Evolutionary conservation across 371 early-diverging fungal genomes (phyloP).

Genomic region (Circinella minor): DNA sequence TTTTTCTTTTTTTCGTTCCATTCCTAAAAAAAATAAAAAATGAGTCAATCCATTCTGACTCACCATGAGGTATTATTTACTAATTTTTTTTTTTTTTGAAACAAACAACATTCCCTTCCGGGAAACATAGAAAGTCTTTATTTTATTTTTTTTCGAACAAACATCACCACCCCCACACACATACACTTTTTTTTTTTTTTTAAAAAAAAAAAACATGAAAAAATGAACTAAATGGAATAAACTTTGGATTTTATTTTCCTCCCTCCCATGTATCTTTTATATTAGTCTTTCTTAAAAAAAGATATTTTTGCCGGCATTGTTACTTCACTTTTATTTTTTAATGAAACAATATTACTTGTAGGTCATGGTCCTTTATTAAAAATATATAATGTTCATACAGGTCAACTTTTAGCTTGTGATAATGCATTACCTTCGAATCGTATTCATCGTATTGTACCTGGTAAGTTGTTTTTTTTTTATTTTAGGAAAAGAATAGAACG

Average conservation of each 20-base stretch:
- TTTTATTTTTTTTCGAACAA: too few relatives aligned
- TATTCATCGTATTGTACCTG: constrained; percentile 62
- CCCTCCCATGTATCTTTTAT: neutral
- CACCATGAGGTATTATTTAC: neutral
- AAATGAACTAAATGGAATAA: too few relatives aligned
- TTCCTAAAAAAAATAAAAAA: neutral
- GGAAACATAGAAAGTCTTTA: too few relatives aligned
- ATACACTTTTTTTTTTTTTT: too few relatives aligned
- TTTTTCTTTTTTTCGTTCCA: neutral
- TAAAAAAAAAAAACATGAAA: too few relatives aligned
- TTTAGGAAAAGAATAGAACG: too few relatives aligned
- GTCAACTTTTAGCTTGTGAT: constrained; percentile 39
- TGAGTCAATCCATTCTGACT: neutral
- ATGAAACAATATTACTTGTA: constrained; percentile 54
- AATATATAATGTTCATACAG: constrained; percentile 54
- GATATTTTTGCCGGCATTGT: constrained; percentile 57
- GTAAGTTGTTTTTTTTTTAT: constrained; percentile 27
- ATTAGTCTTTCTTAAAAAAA: constrained; percentile 27
- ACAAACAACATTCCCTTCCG: too few relatives aligned
- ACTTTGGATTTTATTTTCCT: too few relatives aligned
- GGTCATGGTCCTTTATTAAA: constrained; percentile 68
- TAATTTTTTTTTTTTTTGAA: neutral
- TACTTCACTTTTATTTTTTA: constrained; percentile 60
- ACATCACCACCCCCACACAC: too few relatives aligned
- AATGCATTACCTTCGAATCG: constrained; percentile 50